Evolutionary conservation across 768 basidiomycete species (phyloP).

Genomic region (Rubroboletus satanas): DNA sequence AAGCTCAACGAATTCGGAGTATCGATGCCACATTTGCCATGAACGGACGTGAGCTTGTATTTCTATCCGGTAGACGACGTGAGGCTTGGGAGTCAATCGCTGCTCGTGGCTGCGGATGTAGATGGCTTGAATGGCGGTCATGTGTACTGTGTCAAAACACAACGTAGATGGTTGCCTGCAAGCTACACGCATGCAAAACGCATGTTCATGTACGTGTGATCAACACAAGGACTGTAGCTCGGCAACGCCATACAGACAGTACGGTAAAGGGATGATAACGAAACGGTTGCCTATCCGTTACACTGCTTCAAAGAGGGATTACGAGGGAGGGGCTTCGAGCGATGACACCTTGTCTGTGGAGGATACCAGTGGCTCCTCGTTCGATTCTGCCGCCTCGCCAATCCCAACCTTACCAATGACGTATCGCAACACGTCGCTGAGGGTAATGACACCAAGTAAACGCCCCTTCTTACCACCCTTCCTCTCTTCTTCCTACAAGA

Average conservation of each 20-base stretch:
- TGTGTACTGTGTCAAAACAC: slow-evolving; percentile 20
- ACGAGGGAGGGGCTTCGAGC: slow-evolving; percentile 18
- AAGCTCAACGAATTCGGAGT: slow-evolving; percentile 91
- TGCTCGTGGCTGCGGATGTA: slow-evolving; percentile 68
- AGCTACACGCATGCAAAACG: background rate
- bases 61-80: slow-evolving; percentile 77
- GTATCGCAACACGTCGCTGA: slow-evolving; percentile 85
- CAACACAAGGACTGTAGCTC: slow-evolving; percentile 9
- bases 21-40: slow-evolving; percentile 93
- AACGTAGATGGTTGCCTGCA: slow-evolving; percentile 1
- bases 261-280: background rate
- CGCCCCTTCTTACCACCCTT: slow-evolving; percentile 79
- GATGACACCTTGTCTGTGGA: slow-evolving; percentile 12
- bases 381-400: slow-evolving; percentile 40
- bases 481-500: slow-evolving; percentile 68
- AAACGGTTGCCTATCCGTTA: background rate
- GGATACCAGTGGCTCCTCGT: slow-evolving; percentile 26
- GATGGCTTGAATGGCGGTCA: slow-evolving; percentile 77
- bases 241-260: slow-evolving; percentile 1
- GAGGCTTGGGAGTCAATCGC: slow-evolving; percentile 65
- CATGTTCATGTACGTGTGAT: slow-evolving; percentile 17
- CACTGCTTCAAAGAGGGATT: background rate
- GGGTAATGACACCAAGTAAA: slow-evolving; percentile 79
- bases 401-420: slow-evolving; percentile 65
- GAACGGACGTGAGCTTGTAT: slow-evolving; percentile 86